These are phyloP conservation scores for Roridomyces roridus DNA, from an alignment of 768 basidiomycete species.

Conservation along the genomic window DNA sequence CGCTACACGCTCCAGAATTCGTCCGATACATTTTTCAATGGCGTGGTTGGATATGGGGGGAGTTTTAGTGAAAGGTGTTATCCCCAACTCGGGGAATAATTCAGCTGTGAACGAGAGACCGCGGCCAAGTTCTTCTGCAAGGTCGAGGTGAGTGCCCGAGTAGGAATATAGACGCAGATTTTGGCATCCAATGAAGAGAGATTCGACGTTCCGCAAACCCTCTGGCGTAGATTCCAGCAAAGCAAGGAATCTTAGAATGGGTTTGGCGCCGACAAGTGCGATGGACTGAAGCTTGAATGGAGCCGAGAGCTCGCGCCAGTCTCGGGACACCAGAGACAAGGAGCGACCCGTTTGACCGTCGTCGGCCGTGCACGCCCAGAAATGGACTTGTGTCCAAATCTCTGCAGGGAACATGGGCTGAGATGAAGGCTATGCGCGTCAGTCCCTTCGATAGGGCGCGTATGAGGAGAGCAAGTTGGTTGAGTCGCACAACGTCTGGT, in stretches of 20 bases:
- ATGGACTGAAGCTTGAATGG: constrained; percentile 34
- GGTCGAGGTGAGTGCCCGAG: constrained; percentile 1
- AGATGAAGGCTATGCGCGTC: too few species aligned
- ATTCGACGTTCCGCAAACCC: constrained; percentile 9
- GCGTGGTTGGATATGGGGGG: constrained; percentile 1
- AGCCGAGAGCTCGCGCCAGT: constrained; percentile 30
- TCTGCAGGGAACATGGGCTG: constrained; percentile 27
- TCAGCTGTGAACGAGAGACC: constrained; percentile 15
- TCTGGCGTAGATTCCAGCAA: constrained; percentile 17
- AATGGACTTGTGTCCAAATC: constrained; percentile 35
- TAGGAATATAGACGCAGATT: constrained; percentile 1
- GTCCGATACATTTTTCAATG: constrained; percentile 8
- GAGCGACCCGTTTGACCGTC: constrained; percentile 34
- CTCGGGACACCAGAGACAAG: constrained; percentile 35
- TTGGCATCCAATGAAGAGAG: constrained; percentile 23
- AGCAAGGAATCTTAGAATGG: constrained; percentile 28
- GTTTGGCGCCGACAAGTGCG: constrained; percentile 30
- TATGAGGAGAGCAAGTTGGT: too few species aligned
- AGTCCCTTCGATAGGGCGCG: too few species aligned
- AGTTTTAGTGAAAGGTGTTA: not conserved
- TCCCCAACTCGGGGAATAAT: constrained; percentile 21
- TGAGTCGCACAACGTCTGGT: too few species aligned
- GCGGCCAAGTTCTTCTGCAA: constrained; percentile 12
- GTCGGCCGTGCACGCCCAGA: constrained; percentile 36
- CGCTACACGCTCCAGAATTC: constrained; percentile 12